Evolutionary conservation across 768 basidiomycete species (phyloP).

Genomic region (Termitomyces eurrhizus): DNA sequence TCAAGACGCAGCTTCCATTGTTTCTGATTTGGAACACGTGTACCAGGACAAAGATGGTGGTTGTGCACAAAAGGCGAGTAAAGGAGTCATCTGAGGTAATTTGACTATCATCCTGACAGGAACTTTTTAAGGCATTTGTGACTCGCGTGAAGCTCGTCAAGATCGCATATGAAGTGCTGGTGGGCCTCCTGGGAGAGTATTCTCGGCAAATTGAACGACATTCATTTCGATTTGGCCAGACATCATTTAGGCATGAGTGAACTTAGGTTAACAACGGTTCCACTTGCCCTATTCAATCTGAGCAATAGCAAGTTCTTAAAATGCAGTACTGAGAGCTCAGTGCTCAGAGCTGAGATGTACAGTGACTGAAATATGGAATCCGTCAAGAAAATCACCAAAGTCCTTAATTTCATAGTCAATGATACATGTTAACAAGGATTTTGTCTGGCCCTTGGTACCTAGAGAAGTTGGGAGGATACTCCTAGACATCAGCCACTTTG

Average conservation of each 20-base stretch:
- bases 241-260: neutral
- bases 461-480: too few relatives aligned
- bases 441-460: too few relatives aligned
- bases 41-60: neutral
- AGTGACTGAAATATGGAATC: too few relatives aligned
- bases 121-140: constrained; percentile 1
- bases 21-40: neutral
- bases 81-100: too few relatives aligned
- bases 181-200: constrained; percentile 6
- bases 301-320: too few relatives aligned
- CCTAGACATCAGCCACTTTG: too few relatives aligned
- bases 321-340: too few relatives aligned
- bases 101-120: neutral
- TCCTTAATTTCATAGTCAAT: too few relatives aligned
- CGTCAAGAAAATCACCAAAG: too few relatives aligned
- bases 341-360: too few relatives aligned
- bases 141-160: constrained; percentile 1
- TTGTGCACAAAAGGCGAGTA: neutral
- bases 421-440: too few relatives aligned
- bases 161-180: neutral
- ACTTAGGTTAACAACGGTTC: neutral
- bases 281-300: too few relatives aligned
- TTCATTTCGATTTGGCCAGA: constrained; percentile 12
- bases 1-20: neutral
- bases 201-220: constrained; percentile 6